Evolutionary conservation across 768 basidiomycete species (phyloP).

Genomic region (Tremella yokohamensis): DNA sequence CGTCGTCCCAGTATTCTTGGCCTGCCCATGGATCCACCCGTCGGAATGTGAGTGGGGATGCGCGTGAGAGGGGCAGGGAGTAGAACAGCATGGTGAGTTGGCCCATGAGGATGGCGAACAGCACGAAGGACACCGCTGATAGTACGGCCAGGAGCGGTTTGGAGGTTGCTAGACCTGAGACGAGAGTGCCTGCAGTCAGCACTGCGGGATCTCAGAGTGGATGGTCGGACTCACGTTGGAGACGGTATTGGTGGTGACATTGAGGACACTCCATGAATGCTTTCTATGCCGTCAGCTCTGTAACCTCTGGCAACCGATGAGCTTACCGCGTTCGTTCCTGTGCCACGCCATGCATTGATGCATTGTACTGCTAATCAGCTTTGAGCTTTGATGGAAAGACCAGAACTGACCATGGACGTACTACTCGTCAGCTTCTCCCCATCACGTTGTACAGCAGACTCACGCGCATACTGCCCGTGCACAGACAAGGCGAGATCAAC

Average conservation of each 20-base stretch:
- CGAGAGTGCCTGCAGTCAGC: conserved; percentile 28
- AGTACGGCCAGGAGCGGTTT: conserved; percentile 35
- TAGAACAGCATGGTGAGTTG: conserved; percentile 23
- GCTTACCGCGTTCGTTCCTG: conserved; percentile 42
- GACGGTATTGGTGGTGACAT: conserved; percentile 42
- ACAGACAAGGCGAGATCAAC: conserved; percentile 76
- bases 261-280: conserved; percentile 46
- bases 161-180: conserved; percentile 43
- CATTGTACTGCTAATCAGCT: conserved; percentile 31
- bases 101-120: conserved; percentile 30
- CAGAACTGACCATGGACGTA: conserved; percentile 42
- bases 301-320: not conserved
- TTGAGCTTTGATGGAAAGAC: not conserved
- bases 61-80: conserved; percentile 9
- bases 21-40: no score
- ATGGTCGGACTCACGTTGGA: conserved; percentile 26
- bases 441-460: conserved; percentile 10
- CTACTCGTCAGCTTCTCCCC: conserved; percentile 19
- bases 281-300: conserved; percentile 25
- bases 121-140: conserved; percentile 26
- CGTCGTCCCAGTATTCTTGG: conserved; percentile 15
- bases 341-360: conserved; percentile 44
- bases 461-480: conserved; percentile 72
- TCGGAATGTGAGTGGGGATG: not conserved
- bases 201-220: not conserved